These are phyloP conservation scores for Raffaelea deltoideospora DNA, from an alignment of 2,329 filamentous ascomycete species.

Conservation along the genomic window DNA sequence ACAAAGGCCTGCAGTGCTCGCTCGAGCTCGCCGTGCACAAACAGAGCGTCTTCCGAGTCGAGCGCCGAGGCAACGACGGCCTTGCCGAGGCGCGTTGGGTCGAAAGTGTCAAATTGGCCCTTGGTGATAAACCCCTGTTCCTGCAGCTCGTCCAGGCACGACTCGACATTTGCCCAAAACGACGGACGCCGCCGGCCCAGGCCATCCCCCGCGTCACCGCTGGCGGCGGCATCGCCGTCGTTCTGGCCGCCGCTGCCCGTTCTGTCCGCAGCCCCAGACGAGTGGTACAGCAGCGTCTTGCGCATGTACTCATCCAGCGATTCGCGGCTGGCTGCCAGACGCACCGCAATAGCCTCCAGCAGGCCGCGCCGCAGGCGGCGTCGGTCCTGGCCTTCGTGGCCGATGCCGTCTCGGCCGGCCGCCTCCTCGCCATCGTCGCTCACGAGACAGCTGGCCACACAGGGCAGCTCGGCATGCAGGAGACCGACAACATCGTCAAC, in stretches of 20 bases:
- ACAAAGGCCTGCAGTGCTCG: slow-evolving; percentile 58
- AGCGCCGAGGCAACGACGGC: slow-evolving; percentile 60
- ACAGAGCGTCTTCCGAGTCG: slow-evolving; percentile 59
- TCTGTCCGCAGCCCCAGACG: slow-evolving; percentile 15
- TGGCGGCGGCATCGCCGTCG: no score
- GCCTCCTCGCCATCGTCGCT: no score
- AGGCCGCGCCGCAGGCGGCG: slow-evolving; percentile 55
- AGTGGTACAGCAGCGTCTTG: slow-evolving; percentile 50
- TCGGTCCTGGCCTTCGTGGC: slow-evolving; percentile 20
- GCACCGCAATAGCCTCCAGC: slow-evolving; percentile 54
- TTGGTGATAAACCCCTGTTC: slow-evolving; percentile 29
- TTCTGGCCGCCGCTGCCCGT: no score
- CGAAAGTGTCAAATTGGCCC: slow-evolving; percentile 35
- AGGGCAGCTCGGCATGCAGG: slow-evolving; percentile 57
- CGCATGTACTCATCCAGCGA: slow-evolving; percentile 53
- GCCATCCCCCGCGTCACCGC: no score
- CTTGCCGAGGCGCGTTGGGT: slow-evolving; percentile 49
- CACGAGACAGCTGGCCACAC: slow-evolving; percentile 52
- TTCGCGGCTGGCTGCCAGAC: slow-evolving; percentile 48
- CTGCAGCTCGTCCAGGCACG: slow-evolving; percentile 28
- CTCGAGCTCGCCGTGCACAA: slow-evolving; percentile 53
- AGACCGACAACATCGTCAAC: slow-evolving; percentile 55
- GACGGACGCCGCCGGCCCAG: no score
- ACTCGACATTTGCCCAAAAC: slow-evolving; percentile 30
- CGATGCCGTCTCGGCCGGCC: no score